Evolutionary conservation across 2,329 filamentous ascomycete genomes (phyloP), one percentile per base, ranked within the genome.

Genomic region (Trichoderma sp.): DNA sequence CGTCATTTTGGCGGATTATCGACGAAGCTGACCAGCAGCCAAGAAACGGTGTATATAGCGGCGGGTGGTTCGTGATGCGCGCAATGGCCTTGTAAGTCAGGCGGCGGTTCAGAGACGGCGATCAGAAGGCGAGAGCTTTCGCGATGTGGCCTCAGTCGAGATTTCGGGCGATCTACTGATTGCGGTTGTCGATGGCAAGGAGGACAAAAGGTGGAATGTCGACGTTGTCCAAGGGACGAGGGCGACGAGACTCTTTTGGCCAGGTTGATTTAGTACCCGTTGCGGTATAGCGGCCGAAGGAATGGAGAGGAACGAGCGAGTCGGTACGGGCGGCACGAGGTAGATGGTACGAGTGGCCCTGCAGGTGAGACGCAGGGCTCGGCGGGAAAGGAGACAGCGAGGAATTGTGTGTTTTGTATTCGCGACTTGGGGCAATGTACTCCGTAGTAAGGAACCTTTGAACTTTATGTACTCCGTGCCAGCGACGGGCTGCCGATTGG

Each of bases 1-100:
- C 80, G 89, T 88, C 90, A 92, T 92, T 74, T 84, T 90, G 85
- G 76, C 79, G 78, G 75, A 20, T 77, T 72, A 71, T 28, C 4
- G 62, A 23, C n/a, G 63, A 61, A 71, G 71, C 71, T 72, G 61
- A 57, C 68, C 71, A 43, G 71, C 68, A 71, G 71, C 65, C 73
- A 63, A 26, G 34, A 61, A 69, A 53, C 61, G 62, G 28, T 53
- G 65, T 28, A 36, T 32, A 43, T 11, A 61, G 68, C 67, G 20
- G 71, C n/a, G 28, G 3, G 23, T 34, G 61, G 69, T 71, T 39
- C 72, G 26, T 11, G 55, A 67, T 61, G 73, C 67, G 73, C 66
- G 57, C 69, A 70, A 64, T n/a, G 62, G 34, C 47, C n/a, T 17
- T 61, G 30, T 28, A 47, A 62, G 47, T 53, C 39, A 53, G 43